Conservation (phyloP, 768 basidiomycete species). For the Myochromella boudieri region DNA sequence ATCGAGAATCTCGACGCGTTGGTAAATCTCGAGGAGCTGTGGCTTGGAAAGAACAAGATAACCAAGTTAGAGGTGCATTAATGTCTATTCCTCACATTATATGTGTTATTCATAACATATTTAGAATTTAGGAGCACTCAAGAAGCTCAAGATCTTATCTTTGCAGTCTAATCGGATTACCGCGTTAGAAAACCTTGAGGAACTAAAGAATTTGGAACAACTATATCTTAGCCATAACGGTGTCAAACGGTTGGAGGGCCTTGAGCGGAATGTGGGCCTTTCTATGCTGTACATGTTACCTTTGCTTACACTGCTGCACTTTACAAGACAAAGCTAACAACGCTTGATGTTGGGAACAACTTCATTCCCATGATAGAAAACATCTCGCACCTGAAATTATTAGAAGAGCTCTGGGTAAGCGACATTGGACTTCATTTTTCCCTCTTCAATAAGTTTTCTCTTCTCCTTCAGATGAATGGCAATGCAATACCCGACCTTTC, state of each 20-base stretch:
- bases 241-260: slow-evolving; percentile 75
- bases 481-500: slow-evolving; percentile 78
- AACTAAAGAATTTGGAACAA: slow-evolving; percentile 75
- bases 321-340: slow-evolving; percentile 63
- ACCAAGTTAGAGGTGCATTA: slow-evolving; percentile 72
- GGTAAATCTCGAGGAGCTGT: slow-evolving; percentile 85
- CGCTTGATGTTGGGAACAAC: slow-evolving; percentile 88
- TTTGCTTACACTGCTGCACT: neutral
- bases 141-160: slow-evolving; percentile 79
- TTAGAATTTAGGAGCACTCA: slow-evolving; percentile 71
- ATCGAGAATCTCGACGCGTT: slow-evolving; percentile 86
- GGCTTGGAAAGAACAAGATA: slow-evolving; percentile 99
- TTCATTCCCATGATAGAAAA: slow-evolving; percentile 79
- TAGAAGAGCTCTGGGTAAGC: slow-evolving; percentile 96
- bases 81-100: neutral
- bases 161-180: slow-evolving; percentile 94
- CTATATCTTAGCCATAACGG: slow-evolving; percentile 96
- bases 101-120: neutral
- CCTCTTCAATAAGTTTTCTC: neutral
- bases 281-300: neutral
- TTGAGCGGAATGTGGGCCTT: slow-evolving; percentile 75
- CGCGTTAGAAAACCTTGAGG: slow-evolving; percentile 79
- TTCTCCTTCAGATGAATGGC: slow-evolving; percentile 72
- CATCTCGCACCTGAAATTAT: slow-evolving; percentile 65
- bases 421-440: slow-evolving; percentile 17